A percentile compares a stretch with the other conserved stretches of the same genome.
These are phyloP conservation scores for Aspergillus ibericus DNA, from an alignment of 2,329 filamentous ascomycete genomes.

Conservation along the genomic window DNA sequence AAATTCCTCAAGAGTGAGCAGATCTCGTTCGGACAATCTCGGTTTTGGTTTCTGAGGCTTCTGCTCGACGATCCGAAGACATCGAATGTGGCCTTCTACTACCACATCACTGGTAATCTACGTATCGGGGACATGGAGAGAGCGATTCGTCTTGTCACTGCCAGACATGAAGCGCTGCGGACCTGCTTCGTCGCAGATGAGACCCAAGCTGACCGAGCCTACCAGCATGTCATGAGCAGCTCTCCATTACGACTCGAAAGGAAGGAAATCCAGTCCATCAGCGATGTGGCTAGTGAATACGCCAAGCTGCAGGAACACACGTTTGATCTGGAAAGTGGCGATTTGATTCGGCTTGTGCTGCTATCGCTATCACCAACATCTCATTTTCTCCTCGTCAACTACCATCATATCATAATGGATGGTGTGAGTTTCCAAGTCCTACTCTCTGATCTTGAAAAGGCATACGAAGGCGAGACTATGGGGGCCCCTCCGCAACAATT, in stretches of 20 bases:
- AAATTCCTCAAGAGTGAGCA: neutral
- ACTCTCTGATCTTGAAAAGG: slow-evolving; percentile 43
- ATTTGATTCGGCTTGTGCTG: slow-evolving; percentile 23
- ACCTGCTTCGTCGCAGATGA: slow-evolving; percentile 27
- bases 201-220: neutral
- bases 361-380: slow-evolving; percentile 32
- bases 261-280: neutral
- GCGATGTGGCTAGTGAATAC: slow-evolving; percentile 18
- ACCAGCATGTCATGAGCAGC: neutral
- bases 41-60: slow-evolving; percentile 38
- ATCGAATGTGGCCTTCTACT: slow-evolving; percentile 22
- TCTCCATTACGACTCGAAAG: neutral
- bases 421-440: slow-evolving; percentile 45
- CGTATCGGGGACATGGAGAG: slow-evolving; percentile 12
- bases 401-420: slow-evolving; percentile 54
- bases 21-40: slow-evolving; percentile 30
- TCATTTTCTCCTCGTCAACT: slow-evolving; percentile 44
- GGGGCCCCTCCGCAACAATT: slow-evolving; percentile 27
- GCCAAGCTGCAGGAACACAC: slow-evolving; percentile 21
- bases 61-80: slow-evolving; percentile 21
- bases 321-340: slow-evolving; percentile 41
- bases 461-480: slow-evolving; percentile 37
- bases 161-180: slow-evolving; percentile 29
- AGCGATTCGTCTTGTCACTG: slow-evolving; percentile 18
- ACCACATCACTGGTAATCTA: slow-evolving; percentile 19